Evolutionary conservation across 371 early-diverging fungal genomes (phyloP).

Genomic region (Thermomucor indicae-seudaticae): DNA sequence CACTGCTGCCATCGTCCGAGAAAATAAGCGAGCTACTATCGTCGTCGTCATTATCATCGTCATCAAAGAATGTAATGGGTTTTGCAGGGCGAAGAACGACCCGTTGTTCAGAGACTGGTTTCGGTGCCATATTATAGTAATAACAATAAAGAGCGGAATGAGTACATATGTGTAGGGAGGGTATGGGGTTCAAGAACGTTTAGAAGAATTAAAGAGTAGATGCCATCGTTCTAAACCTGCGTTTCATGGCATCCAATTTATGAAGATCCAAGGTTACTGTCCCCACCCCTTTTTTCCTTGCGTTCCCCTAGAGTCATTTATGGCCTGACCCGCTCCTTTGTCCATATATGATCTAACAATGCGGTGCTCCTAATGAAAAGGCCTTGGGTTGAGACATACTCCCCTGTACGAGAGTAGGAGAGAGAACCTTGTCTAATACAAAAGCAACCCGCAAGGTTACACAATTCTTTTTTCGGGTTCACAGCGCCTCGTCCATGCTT

Average conservation of each 20-base stretch:
- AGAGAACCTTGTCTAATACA: too few relatives aligned
- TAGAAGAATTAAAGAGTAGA: constrained; percentile 4
- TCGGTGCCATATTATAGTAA: constrained; percentile 2
- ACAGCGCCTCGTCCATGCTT: too few relatives aligned
- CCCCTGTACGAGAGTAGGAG: too few relatives aligned
- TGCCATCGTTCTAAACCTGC: background rate
- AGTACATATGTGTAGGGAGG: constrained; percentile 1
- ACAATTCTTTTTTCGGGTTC: too few relatives aligned
- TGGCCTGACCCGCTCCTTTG: too few relatives aligned
- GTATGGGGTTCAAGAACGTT: background rate
- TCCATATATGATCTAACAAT: too few relatives aligned
- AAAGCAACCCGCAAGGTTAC: too few relatives aligned
- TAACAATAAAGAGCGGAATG: background rate
- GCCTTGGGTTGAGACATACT: too few relatives aligned
- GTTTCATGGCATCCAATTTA: constrained; percentile 3
- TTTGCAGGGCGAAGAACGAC: constrained; percentile 10
- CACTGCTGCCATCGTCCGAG: constrained; percentile 12
- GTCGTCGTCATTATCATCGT: constrained; percentile 16
- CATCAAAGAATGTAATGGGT: constrained; percentile 16
- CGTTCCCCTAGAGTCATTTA: background rate
- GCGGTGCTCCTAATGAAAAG: too few relatives aligned
- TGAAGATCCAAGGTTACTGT: background rate
- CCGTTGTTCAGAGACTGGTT: too few relatives aligned
- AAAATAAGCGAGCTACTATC: constrained; percentile 2
- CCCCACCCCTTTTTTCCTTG: background rate